Evolutionary conservation across 129 eudicot species (phyloP).

Genomic region (Calendula officinalis): DNA sequence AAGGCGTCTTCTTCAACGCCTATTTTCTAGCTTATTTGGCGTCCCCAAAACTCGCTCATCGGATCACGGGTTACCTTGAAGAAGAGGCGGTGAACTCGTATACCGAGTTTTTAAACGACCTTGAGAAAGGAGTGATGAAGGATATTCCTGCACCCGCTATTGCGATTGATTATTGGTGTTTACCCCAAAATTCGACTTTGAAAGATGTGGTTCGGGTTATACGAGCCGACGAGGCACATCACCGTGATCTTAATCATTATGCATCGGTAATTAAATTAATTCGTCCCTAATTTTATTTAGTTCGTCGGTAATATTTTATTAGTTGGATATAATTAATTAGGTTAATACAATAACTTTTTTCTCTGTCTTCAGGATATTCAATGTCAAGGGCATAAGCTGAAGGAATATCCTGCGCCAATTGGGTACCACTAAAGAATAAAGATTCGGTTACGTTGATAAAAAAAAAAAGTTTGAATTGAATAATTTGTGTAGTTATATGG

Average conservation of each 20-base stretch:
- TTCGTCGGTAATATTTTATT: not conserved
- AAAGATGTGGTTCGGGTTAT: conserved; percentile 48
- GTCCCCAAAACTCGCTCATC: conserved; percentile 55
- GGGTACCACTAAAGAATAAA: conserved; percentile 42
- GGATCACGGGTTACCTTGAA: conserved; percentile 51
- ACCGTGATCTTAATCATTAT: conserved; percentile 50
- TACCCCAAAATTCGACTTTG: conserved; percentile 41
- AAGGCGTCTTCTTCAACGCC: conserved; percentile 53
- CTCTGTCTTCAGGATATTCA: conserved; percentile 50
- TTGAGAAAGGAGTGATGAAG: conserved; percentile 44
- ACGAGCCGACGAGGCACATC: conserved; percentile 53
- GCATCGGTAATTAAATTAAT: conserved; percentile 48
- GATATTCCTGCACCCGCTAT: conserved; percentile 50
- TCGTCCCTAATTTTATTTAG: not conserved
- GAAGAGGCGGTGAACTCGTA: conserved; percentile 57
- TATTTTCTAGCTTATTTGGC: conserved; percentile 49
- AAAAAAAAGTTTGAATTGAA: no score
- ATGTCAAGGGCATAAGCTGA: conserved; percentile 48
- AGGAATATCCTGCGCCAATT: conserved; percentile 59
- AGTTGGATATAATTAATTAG: not conserved
- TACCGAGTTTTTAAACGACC: conserved; percentile 45
- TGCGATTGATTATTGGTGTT: conserved; percentile 54
- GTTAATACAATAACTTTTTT: not conserved
- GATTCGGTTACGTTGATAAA: not conserved
- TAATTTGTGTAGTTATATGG: not conserved